Base-by-base conservation (phyloP, 2,329 filamentous ascomycete species). In the Botryotinia calthae region DNA sequence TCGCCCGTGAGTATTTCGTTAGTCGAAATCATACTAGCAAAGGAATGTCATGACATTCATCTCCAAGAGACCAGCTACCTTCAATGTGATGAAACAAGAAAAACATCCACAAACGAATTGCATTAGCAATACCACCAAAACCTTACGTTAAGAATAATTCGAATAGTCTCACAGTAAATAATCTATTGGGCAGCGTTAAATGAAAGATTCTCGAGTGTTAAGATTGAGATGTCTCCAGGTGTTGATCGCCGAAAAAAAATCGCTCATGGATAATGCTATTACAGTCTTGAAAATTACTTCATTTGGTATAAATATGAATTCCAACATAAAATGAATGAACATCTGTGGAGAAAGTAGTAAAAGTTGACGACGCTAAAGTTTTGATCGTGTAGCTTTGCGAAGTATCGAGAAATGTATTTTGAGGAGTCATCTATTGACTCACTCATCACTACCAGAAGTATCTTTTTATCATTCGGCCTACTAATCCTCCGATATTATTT, bases 281-380 rank as follows among this genome's bases (percentile, higher is more conserved):
- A 18, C n/a, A 16, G n/a, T 28, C 25, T 54, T 18, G n/a, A 18
- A 28, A 28, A 7, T 18, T 25, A 6, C 51, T 14, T 54, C 12
- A 54, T 28, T 12, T 54, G n/a, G 12, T n/a, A 28, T n/a, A 4
- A 54, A 54, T 8, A 28, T n/a, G 16, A n/a, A n/a, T 14, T 25
- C 40, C 12, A 3, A 28, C 22, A n/a, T 16, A 40, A 4, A 40
- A 25, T 25, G 0, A 40, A 40, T 40, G 1, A n/a, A n/a, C 9
- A 6, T 42, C 1, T 62, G 1, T 54, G 25, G 51, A 18, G 25
- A 25, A 61, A 1, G 12, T 20, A 44, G 37, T 18, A 44, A 10
- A n/a, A 20, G 37, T 12, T n/a, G 7, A 25, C 16, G 12, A 42
- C 0, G 2, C 25, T n/a, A 9, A 2, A 42, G 1, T 4, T 12